A percentile compares a stretch with the other conserved stretches of the same genome.
phyloP scores from a whole-genome alignment of 345 rosid species.

The Arabidopsis thaliana region DNA sequence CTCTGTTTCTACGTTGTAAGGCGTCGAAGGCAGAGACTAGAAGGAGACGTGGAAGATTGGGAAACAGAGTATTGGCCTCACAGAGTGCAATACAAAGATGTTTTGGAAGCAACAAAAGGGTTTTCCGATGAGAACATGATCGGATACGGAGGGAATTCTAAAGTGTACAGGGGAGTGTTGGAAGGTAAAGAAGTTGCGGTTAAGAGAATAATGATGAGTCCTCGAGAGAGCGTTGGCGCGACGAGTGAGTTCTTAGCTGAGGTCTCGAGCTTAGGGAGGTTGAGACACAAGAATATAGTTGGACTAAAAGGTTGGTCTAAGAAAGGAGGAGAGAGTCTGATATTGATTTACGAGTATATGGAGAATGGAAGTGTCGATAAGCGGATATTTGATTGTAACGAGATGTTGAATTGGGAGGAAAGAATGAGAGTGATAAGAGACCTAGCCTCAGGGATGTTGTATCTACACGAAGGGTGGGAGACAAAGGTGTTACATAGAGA shows the following conservation, averaged over 20 bases:
- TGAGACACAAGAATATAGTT: slow-evolving; percentile 69
- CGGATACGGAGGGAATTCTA: slow-evolving; percentile 76
- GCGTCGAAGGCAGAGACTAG: slow-evolving; percentile 43
- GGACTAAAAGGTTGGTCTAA: slow-evolving; percentile 82
- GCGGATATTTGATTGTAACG: slow-evolving; percentile 52
- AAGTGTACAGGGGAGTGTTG: slow-evolving; percentile 71
- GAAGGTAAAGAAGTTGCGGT: slow-evolving; percentile 66
- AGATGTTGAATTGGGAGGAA: slow-evolving; percentile 52
- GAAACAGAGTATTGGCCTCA: slow-evolving; percentile 94
- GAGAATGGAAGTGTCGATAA: slow-evolving; percentile 77
- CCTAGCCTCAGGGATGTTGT: slow-evolving; percentile 71
- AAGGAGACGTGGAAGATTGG: slow-evolving; percentile 75
- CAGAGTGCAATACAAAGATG: slow-evolving; percentile 54
- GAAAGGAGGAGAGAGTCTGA: slow-evolving; percentile 64
- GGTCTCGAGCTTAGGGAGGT: slow-evolving; percentile 71
- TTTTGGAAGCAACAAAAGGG: slow-evolving; percentile 60
- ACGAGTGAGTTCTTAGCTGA: slow-evolving; percentile 68
- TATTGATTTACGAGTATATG: slow-evolving; percentile 78
- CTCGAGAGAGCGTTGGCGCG: slow-evolving; percentile 61
- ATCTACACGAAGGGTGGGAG: slow-evolving; percentile 83
- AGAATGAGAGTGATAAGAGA: slow-evolving; percentile 62
- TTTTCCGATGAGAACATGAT: slow-evolving; percentile 64
- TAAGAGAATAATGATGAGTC: slow-evolving; percentile 59
- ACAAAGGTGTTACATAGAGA: slow-evolving; percentile 74
- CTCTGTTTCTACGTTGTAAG: slow-evolving; percentile 36